Evolutionary conservation across 768 basidiomycete species (phyloP).

Genomic region (Termitomyces sp.): DNA sequence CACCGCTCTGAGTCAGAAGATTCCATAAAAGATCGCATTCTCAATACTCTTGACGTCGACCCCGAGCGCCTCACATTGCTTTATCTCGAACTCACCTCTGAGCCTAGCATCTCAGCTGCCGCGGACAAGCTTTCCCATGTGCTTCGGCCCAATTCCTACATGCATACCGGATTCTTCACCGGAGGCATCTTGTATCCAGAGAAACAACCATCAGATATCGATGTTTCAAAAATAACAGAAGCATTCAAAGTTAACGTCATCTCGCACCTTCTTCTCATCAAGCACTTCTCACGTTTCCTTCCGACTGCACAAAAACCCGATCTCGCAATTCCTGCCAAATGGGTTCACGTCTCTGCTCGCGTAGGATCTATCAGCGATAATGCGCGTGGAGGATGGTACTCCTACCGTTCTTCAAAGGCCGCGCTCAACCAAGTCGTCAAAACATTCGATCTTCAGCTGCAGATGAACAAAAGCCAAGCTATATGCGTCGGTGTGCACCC

Average conservation of each 20-base stretch:
- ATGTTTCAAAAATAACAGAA: constrained; percentile 30
- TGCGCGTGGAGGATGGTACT: constrained; percentile 54
- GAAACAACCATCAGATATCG: constrained; percentile 43
- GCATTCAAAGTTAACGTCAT: constrained; percentile 55
- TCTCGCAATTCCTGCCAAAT: constrained; percentile 35
- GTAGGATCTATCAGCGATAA: constrained; percentile 58
- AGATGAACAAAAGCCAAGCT: constrained; percentile 38
- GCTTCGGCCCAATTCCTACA: constrained; percentile 32
- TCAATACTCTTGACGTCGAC: constrained; percentile 39
- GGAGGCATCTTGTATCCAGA: constrained; percentile 53
- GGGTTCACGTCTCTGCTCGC: constrained; percentile 56
- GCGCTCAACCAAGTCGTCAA: constrained; percentile 59
- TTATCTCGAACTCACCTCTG: constrained; percentile 44
- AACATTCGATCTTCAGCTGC: constrained; percentile 51
- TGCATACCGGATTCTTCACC: constrained; percentile 50
- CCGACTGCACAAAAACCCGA: constrained; percentile 24
- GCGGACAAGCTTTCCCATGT: constrained; percentile 32
- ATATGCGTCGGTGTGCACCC: constrained; percentile 55
- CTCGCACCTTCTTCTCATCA: constrained; percentile 54
- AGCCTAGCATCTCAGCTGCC: constrained; percentile 43
- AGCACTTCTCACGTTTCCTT: constrained; percentile 57
- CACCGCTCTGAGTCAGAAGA: constrained; percentile 35
- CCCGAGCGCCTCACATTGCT: constrained; percentile 39
- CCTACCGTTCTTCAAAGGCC: constrained; percentile 56
- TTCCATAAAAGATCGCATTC: constrained; percentile 32